A percentile compares a stretch with the other conserved stretches of the same genome.
These are phyloP conservation scores for Aphanomyces cochlioides DNA, from an alignment of 352 stramenopile genomes.

Conservation along the genomic window DNA sequence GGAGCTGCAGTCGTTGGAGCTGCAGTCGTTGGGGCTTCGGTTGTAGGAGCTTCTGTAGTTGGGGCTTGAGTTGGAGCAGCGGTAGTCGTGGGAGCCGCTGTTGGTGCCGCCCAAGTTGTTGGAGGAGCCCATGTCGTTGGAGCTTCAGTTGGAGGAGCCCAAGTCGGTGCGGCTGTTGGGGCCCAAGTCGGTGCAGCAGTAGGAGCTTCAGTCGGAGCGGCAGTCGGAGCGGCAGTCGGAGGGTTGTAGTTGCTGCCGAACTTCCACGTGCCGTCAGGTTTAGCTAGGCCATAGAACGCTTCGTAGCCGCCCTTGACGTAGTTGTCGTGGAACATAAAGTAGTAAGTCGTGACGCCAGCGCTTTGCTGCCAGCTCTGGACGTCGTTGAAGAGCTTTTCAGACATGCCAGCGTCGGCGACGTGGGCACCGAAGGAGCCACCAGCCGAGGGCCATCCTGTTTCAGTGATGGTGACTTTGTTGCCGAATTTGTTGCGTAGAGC, in stretches of 20 bases:
- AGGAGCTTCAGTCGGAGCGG: too few relatives aligned
- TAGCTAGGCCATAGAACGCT: constrained; percentile 51
- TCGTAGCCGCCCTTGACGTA: constrained; percentile 46
- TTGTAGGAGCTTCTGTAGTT: too few relatives aligned
- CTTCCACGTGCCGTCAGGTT: constrained; percentile 45
- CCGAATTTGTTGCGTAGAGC: constrained; percentile 32
- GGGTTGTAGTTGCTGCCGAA: constrained; percentile 33
- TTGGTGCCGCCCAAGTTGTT: too few relatives aligned
- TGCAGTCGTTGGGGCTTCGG: too few relatives aligned
- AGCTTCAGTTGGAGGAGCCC: too few relatives aligned
- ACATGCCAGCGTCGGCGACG: not conserved
- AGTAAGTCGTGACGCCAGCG: constrained; percentile 30
- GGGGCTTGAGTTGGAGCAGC: too few relatives aligned
- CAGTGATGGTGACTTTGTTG: constrained; percentile 37
- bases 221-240: too few relatives aligned
- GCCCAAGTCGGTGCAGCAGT: too few relatives aligned
- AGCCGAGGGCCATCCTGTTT: constrained; percentile 50
- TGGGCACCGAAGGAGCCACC: constrained; percentile 9
- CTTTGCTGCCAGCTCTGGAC: constrained; percentile 17
- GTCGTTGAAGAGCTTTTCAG: constrained; percentile 22
- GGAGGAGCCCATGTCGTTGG: too few relatives aligned
- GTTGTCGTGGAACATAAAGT: constrained; percentile 73
- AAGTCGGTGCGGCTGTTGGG: too few relatives aligned
- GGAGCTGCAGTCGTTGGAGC: too few relatives aligned
- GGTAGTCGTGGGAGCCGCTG: too few relatives aligned